Evolutionary conservation across 495 filamentous ascomycete species (phyloP), one percentile per base, ranked within the genome.

Genomic region (Penicillium canescens): DNA sequence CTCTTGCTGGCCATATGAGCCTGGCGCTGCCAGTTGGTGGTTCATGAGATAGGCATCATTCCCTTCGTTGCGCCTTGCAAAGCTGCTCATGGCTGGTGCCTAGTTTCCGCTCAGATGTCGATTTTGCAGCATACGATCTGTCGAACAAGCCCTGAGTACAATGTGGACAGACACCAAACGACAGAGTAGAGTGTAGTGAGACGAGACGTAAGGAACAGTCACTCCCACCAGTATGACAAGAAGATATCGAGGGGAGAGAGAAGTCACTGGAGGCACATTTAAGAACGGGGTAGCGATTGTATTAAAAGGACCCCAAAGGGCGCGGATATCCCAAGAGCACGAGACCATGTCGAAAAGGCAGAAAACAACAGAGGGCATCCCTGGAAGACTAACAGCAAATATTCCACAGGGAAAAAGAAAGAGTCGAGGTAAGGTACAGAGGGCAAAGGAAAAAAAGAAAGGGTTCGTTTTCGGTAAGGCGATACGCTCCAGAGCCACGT

Each of bases 1-100:
- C 26, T 73, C 65, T 41, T 54, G 56, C 46, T 74, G 73, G 24
- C 55, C 66, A 48, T 73, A 72, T 14, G 62, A 61, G 28, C 65
- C 52, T 26, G 70, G 66, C 8, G 69, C 53, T n/a, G 68, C 56
- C 48, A 72, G 57, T 40, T 70, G 70, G 14, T 69, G 71, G 28
- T 69, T 72, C 55, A 76, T 65, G 42, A 71, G 58, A 60, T 74
- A 76, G 37, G 54, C 59, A 34, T 73, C 73, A 28, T 63, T 65
- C 18, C 62, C 62, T 35, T 74, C 73, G 54, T 63, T 65, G 46
- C 71, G 71, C 46, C 67, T 73, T 52, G 65, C 61, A 54, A 67
- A 74, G 42, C 62, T 70, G 57, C 68, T 70, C 73, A 74, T 76
- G 54, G 8, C 34, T 35, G 50, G 46, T 45, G 43, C 6, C 8